Evolutionary conservation across 768 basidiomycete genomes (phyloP).

Genomic region (Boletus sp.): DNA sequence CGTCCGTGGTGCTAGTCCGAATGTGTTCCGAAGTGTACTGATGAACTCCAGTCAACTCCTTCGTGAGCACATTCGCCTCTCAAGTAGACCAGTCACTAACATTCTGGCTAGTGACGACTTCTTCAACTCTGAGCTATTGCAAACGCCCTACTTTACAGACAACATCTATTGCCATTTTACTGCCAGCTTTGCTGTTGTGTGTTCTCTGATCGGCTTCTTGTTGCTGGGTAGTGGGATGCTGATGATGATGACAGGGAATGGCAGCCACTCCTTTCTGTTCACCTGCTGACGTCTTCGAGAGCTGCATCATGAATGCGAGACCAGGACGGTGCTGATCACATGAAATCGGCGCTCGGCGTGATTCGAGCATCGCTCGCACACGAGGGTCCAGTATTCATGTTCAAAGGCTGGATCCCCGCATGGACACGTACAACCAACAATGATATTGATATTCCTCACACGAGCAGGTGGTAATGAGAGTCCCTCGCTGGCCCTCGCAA

Average conservation of each 20-base stretch:
- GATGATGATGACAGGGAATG: constrained; percentile 55
- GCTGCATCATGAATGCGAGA: constrained; percentile 87
- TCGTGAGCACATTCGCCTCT: constrained; percentile 50
- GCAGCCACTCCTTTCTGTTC: constrained; percentile 89
- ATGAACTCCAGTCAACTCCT: constrained; percentile 92
- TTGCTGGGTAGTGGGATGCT: background rate
- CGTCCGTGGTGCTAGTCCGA: constrained; percentile 75
- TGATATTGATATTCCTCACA: constrained; percentile 87
- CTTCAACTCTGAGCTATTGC: constrained; percentile 82
- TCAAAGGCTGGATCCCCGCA: constrained; percentile 89
- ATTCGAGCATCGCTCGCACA: constrained; percentile 64
- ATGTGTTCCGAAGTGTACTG: constrained; percentile 79
- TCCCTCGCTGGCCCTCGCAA: too few species aligned
- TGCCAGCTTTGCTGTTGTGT: constrained; percentile 81
- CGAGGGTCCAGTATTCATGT: constrained; percentile 88
- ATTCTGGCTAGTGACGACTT: constrained; percentile 62
- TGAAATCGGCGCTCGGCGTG: constrained; percentile 65
- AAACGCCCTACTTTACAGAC: constrained; percentile 70
- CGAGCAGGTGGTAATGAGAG: constrained; percentile 55
- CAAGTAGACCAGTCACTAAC: background rate
- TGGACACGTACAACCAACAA: constrained; percentile 86
- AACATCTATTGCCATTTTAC: constrained; percentile 83
- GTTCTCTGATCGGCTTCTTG: constrained; percentile 18
- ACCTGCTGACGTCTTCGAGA: constrained; percentile 86
- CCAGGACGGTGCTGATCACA: background rate